Base-by-base conservation (phyloP, 179 eudicot genomes). In the Spergularia azorica region DNA sequence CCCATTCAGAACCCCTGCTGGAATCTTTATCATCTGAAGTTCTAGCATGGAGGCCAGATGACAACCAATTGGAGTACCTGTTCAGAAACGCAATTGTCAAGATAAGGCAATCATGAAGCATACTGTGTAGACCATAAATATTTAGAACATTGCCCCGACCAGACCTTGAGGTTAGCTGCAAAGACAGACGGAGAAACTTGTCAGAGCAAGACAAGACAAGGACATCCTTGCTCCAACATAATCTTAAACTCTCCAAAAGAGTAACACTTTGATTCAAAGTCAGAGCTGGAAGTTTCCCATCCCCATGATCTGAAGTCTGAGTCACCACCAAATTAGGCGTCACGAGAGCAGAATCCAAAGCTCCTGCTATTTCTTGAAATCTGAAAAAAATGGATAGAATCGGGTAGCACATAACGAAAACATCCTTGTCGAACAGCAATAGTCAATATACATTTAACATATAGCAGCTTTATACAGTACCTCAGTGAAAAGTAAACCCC, bases 301-400 rank as follows among this genome's bases (percentile, higher is more conserved):
- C 80, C 57, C 82, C 86, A 73, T 86, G 54, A 79, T 78, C 63
- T 78, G 83, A 77, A 79, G 70, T 79, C 71, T 85, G 84, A 59
- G 79, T 77, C 66, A 89, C 90, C 59, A 72, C 82, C 64, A 94
- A 86, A 75, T 79, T 84, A 77, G 88, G 77, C 76, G 79, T 78
- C 70, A 72, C 66, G 81, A 96, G 96, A 57, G 90, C 93, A 80
- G 98, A 88, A 88, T 96, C 99, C 85, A 96, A 86, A 41, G 96
- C 83, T 73, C 97, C 96, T 73, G 99, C 99, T 59, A 96, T 94
- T 89, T 96, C 99, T 84, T 96, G 99, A 86, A 96, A 96, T 86
- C 99, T 95, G 84, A 81, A 77, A 71, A 18, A 63, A 74, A 21
- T 68, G 69, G 70, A 72, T 67, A 39, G 66, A 55, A 46, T 64